Conservation (phyloP, 1,139 yeast genomes). For the Hansenula lynferdii region DNA sequence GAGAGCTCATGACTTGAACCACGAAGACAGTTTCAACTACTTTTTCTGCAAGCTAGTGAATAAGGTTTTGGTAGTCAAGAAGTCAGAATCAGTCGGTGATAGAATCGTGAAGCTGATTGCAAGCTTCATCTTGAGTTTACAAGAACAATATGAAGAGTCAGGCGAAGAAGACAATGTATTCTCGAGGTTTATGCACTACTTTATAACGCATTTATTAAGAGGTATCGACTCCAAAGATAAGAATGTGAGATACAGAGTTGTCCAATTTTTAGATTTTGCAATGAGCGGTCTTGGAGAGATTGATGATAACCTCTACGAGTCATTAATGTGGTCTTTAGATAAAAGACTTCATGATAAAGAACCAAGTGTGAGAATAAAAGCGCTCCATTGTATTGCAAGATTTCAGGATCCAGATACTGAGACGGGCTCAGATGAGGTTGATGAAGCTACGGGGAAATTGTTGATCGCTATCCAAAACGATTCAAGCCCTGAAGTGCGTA, state of each 20-base stretch:
- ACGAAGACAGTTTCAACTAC: constrained; percentile 54
- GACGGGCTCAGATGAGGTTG: constrained; percentile 30
- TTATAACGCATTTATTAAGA: constrained; percentile 61
- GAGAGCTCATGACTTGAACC: constrained; percentile 47
- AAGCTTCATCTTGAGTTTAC: constrained; percentile 51
- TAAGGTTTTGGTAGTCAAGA: constrained; percentile 61
- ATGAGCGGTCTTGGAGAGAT: constrained; percentile 74
- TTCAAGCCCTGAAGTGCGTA: constrained; percentile 81
- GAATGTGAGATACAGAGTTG: constrained; percentile 74
- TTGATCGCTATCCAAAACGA: constrained; percentile 64
- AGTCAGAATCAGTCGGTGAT: constrained; percentile 71
- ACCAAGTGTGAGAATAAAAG: constrained; percentile 71
- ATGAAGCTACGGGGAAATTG: constrained; percentile 49
- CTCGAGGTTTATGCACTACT: constrained; percentile 50
- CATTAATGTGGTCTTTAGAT: constrained; percentile 54
- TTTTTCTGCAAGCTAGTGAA: constrained; percentile 58
- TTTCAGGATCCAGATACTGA: constrained; percentile 60
- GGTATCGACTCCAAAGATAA: constrained; percentile 78
- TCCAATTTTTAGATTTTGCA: constrained; percentile 71
- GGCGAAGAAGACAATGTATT: constrained; percentile 37
- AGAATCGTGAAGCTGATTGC: constrained; percentile 72
- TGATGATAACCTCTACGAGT: constrained; percentile 66
- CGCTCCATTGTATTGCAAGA: constrained; percentile 73
- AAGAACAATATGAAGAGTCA: constrained; percentile 28
- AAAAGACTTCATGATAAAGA: constrained; percentile 77